Conservation (phyloP, 129 eudicot species). For the Centella asiatica region DNA sequence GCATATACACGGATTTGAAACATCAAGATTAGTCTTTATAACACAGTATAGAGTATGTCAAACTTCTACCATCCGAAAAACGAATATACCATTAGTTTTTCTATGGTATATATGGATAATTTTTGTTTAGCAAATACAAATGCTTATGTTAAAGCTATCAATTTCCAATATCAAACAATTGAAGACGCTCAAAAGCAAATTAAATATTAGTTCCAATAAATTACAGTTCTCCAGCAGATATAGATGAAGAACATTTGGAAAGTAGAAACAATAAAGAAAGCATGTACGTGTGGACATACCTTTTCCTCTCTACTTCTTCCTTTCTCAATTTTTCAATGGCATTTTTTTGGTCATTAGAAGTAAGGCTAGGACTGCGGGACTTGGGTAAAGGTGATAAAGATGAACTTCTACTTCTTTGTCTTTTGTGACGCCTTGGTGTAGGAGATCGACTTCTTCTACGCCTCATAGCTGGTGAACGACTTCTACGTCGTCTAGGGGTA, state of each 20-base stretch:
- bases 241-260: neutral
- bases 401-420: slow-evolving; percentile 57
- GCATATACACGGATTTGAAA: too few species aligned
- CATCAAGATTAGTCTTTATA: too few species aligned
- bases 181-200: too few species aligned
- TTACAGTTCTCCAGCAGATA: neutral
- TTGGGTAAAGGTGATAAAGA: slow-evolving; percentile 52
- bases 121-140: too few species aligned
- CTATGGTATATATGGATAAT: too few species aligned
- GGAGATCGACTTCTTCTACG: slow-evolving; percentile 76
- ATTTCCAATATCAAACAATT: too few species aligned
- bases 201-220: neutral
- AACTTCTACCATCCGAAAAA: neutral
- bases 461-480: slow-evolving; percentile 71
- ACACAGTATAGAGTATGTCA: neutral
- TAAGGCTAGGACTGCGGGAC: slow-evolving; percentile 49
- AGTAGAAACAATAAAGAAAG: slow-evolving; percentile 5
- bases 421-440: slow-evolving; percentile 64
- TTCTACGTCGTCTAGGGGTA: slow-evolving; percentile 57
- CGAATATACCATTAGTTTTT: too few species aligned
- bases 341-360: slow-evolving; percentile 44
- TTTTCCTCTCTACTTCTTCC: slow-evolving; percentile 89
- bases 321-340: slow-evolving; percentile 59
- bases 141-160: too few species aligned
- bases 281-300: slow-evolving; percentile 30